A percentile compares a stretch with the other conserved stretches of the same genome.
Conservation (phyloP, 139 green algal genomes). For the Asterochloris sp. region DNA sequence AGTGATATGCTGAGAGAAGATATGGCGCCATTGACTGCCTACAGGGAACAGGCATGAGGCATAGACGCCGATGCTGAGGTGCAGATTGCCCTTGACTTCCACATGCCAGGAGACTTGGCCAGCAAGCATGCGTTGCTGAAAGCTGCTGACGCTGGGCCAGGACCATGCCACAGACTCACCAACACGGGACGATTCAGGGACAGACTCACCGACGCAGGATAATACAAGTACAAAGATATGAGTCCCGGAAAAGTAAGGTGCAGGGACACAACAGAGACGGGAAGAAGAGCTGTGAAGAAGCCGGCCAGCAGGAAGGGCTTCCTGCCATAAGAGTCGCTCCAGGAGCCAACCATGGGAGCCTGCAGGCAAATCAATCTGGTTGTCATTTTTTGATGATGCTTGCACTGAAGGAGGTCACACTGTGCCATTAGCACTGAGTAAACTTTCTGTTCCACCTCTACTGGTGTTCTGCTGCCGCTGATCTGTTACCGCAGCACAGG, state of each 20-base stretch:
- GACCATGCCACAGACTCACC: not conserved
- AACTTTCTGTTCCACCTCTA: no score
- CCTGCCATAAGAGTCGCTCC: conserved; percentile 67
- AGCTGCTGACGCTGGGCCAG: not conserved
- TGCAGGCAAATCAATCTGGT: not conserved
- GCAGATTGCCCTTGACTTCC: no score
- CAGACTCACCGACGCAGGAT: conserved; percentile 20
- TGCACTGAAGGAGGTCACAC: no score
- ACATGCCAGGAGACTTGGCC: not conserved
- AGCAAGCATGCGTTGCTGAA: not conserved
- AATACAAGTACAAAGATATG: conserved; percentile 47
- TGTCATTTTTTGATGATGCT: no score
- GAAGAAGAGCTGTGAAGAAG: conserved; percentile 31
- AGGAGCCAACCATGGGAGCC: conserved; percentile 56
- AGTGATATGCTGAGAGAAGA: conserved; percentile 51
- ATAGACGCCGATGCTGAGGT: not conserved
- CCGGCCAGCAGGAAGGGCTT: conserved; percentile 72
- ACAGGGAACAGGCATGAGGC: not conserved
- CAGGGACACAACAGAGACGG: conserved; percentile 43
- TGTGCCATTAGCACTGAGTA: no score
- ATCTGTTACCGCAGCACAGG: no score
- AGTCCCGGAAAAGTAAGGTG: conserved; percentile 34
- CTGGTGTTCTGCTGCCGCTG: no score
- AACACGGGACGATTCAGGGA: not conserved
- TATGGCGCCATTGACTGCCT: conserved; percentile 44